Evolutionary conservation across 2,329 filamentous ascomycete genomes (phyloP), one percentile per base, ranked within the genome.

Genomic region (Microsporum ferrugineum): DNA sequence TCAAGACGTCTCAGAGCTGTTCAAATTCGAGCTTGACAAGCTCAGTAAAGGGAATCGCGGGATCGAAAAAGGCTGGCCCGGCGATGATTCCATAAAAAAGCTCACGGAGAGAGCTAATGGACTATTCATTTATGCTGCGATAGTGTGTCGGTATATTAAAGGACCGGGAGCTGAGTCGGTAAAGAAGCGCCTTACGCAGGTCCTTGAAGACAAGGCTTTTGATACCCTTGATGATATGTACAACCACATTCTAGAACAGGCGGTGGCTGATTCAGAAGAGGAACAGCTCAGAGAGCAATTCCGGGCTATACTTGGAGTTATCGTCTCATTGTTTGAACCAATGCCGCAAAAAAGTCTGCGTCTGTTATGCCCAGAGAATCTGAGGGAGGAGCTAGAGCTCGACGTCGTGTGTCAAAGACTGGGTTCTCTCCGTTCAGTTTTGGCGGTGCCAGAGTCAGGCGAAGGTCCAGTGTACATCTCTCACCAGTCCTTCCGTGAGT

Each of bases 401-500:
- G 23, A 61, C 1, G 45, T 62, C 8, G 62, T 69, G 10, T 55
- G 33, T 7, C 17, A 36, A 10, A 56, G 53, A 53, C 39, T 68
- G 10, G 41, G 63, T 33, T 57, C 23, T n/a, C 62, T 71, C 3
- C 63, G 66, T 31, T 67, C 68, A 7, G 65, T 69, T 2, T 47
- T 71, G 0, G 59, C 55, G 23, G 33, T 69, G 0, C 66, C 69
- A 0, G 14, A 39, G 4, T 45, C 61, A 12, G 8, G n/a, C 1
- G n/a, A 60, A 33, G 10, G 7, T 12, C 65, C 67, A 10, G 53
- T 68, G 10, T 39, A 63, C 29, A 38, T 71, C 3, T 61, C 70
- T 12, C 68, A 71, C 62, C 62, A 67, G 59, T 73, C 70, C 57
- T 73, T 73, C 56, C 67, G 68, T 61, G 29, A 63, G 27, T 71